Evolutionary conservation across 345 rosid species (phyloP).

Genomic region (Lumnitzera littorea): DNA sequence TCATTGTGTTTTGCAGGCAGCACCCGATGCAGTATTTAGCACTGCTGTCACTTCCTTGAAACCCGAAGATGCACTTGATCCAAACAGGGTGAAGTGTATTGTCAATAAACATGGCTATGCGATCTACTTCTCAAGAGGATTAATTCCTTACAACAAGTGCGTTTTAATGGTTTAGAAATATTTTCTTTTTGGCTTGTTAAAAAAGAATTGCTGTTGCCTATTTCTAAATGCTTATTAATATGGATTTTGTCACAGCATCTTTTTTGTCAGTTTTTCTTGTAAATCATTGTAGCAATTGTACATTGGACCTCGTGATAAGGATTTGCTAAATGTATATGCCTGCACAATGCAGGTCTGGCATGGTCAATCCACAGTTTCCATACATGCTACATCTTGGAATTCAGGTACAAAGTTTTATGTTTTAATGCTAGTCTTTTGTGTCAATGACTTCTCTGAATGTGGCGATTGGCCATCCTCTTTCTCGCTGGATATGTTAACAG

Average conservation of each 20-base stretch:
- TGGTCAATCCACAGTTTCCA: conserved; percentile 69
- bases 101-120: conserved; percentile 83
- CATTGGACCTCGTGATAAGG: too few relatives aligned
- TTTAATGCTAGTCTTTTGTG: background rate
- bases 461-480: background rate
- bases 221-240: background rate
- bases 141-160: conserved; percentile 91
- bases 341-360: conserved; percentile 53
- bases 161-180: conserved; percentile 9
- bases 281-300: too few relatives aligned
- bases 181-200: too few relatives aligned
- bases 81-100: conserved; percentile 89
- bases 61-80: conserved; percentile 87
- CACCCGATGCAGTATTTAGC: conserved; percentile 98
- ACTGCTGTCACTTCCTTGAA: conserved; percentile 84
- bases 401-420: conserved; percentile 43
- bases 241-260: too few relatives aligned
- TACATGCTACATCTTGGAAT: conserved; percentile 97
- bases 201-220: too few relatives aligned
- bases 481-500: background rate
- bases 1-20: conserved; percentile 32
- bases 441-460: background rate
- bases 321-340: background rate
- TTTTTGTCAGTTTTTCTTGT: too few relatives aligned
- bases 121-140: conserved; percentile 81